Conservation (phyloP, 768 basidiomycete species). For the Chalciporus sphaerocephalus region DNA sequence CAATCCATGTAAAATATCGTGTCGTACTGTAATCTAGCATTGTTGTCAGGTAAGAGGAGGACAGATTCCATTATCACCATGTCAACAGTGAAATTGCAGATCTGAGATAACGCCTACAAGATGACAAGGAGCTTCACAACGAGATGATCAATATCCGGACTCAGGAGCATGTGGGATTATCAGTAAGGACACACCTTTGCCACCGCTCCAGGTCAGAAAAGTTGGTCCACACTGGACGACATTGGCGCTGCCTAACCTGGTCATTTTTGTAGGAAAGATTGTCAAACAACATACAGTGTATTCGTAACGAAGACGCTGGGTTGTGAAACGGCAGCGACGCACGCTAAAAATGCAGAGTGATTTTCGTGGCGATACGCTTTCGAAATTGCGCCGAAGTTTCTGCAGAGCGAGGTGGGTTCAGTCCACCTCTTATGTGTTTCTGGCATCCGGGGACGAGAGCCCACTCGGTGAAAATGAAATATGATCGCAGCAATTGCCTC, state of each 20-base stretch:
- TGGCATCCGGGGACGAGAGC: not conserved
- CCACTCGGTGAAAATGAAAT: not conserved
- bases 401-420: not conserved
- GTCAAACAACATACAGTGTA: conserved; percentile 16
- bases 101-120: conserved; percentile 42
- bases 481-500: too few species aligned
- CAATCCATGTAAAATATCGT: conserved; percentile 32
- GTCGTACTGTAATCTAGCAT: not conserved
- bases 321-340: conserved; percentile 41
- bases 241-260: not conserved
- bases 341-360: conserved; percentile 33
- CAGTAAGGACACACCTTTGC: conserved; percentile 46
- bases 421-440: too few species aligned
- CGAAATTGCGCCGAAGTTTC: too few species aligned
- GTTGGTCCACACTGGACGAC: too few species aligned
- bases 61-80: conserved; percentile 33
- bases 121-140: conserved; percentile 47
- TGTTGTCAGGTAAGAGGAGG: not conserved
- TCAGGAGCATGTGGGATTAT: conserved; percentile 20
- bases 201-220: conserved; percentile 48
- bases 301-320: not conserved
- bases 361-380: not conserved
- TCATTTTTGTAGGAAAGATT: conserved; percentile 33
- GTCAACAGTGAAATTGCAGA: not conserved
- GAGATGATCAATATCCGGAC: conserved; percentile 7